Percentiles rank a stretch among this genome's conserved stretches.
Conservation (phyloP, 2,329 filamentous ascomycete species). For the Cladosporium sp. region DNA sequence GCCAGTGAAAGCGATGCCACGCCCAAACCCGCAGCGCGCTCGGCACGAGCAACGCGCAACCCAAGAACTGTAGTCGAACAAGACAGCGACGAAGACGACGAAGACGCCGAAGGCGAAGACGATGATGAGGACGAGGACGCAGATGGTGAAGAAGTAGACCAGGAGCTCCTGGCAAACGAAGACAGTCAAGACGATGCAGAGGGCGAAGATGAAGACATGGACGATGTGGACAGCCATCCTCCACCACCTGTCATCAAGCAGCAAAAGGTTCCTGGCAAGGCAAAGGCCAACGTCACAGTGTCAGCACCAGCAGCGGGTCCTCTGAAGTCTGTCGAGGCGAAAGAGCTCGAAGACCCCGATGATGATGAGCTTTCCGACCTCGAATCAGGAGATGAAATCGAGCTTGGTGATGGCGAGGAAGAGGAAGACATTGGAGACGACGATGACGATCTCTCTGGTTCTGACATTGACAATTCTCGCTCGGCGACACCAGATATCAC, state of each 20-base stretch:
- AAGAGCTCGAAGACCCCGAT: constrained; percentile 49
- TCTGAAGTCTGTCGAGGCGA: constrained; percentile 45
- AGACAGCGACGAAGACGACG: constrained; percentile 28
- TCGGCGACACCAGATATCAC: constrained; percentile 59
- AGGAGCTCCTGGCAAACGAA: constrained; percentile 22
- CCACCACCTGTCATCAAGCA: constrained; percentile 31
- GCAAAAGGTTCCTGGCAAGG: constrained; percentile 18
- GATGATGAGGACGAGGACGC: constrained; percentile 36
- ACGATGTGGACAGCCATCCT: constrained; percentile 30
- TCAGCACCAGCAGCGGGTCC: constrained; percentile 25
- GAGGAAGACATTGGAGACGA: constrained; percentile 33
- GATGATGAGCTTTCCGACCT: constrained; percentile 44
- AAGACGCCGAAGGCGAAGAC: constrained; percentile 35
- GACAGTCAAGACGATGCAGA: constrained; percentile 31
- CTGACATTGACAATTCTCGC: constrained; percentile 48
- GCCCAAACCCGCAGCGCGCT: constrained; percentile 22
- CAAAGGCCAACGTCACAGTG: constrained; percentile 28
- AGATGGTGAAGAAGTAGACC: constrained; percentile 22
- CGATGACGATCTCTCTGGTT: constrained; percentile 42
- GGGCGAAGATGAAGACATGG: constrained; percentile 34
- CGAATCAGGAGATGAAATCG: constrained; percentile 29
- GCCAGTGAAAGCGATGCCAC: constrained; percentile 32
- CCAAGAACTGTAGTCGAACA: constrained; percentile 32
- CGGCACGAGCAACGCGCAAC: constrained; percentile 31
- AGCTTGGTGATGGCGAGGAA: constrained; percentile 41